phyloP scores from a whole-genome alignment of 129 eudicot species.

The Escallonia rubra region DNA sequence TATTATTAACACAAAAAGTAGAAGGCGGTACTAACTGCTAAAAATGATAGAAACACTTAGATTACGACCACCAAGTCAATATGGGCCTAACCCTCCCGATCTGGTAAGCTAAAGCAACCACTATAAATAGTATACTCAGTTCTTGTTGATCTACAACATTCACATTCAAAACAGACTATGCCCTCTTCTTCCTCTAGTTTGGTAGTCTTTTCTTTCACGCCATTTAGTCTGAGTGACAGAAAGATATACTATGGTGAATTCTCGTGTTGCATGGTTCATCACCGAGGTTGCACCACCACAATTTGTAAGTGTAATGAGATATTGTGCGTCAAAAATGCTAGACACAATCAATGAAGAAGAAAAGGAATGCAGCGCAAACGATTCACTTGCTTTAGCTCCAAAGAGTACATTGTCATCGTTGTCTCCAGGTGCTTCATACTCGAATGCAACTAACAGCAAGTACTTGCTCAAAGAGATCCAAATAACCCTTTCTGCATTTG shows the following conservation, averaged over 20 bases:
- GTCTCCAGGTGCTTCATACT: conserved; percentile 5
- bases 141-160: conserved; percentile 16
- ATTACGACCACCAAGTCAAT: conserved; percentile 17
- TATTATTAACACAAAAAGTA: conserved; percentile 31
- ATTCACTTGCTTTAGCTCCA: conserved; percentile 3
- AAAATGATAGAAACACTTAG: conserved; percentile 16
- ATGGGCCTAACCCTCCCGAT: conserved; percentile 17
- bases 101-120: conserved; percentile 7
- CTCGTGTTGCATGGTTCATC: conserved; percentile 47
- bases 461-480: conserved; percentile 10
- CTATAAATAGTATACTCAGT: conserved; percentile 28
- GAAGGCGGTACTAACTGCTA: conserved; percentile 20
- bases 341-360: conserved; percentile 58
- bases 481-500: conserved; percentile 1
- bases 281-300: conserved; percentile 59
- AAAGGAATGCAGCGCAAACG: conserved; percentile 25
- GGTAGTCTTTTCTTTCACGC: too few species aligned
- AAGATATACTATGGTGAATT: conserved; percentile 36
- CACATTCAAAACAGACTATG: too few species aligned
- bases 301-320: conserved; percentile 42
- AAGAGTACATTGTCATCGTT: background rate
- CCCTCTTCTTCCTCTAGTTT: too few species aligned
- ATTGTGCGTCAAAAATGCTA: conserved; percentile 30
- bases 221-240: too few species aligned
- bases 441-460: conserved; percentile 3